Evolutionary conservation across 1,284 basidiomycete species (phyloP), one percentile per base, ranked within the genome.

Genomic region (Inonotus obliquus): DNA sequence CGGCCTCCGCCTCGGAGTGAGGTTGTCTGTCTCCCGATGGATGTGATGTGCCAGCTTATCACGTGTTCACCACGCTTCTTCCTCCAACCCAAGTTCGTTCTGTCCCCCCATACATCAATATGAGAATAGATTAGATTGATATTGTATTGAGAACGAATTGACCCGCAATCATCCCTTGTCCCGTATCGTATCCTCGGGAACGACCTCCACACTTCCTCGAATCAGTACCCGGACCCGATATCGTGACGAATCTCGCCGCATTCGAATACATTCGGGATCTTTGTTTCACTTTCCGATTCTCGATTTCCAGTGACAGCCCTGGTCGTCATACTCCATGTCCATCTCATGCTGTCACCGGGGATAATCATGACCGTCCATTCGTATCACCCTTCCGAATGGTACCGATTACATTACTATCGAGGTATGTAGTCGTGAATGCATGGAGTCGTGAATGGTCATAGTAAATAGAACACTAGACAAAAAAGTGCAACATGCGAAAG

Each of bases 181-280:
- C 59, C 2, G 32, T 39, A 45, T 52, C 41, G 41, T 44, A 17
- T 21, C 17, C 19, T 35, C 49, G 32, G 49, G 32, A 52, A 35
- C 25, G 49, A 52, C 32, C 23, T 9, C 14, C 14, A 7, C 32
- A 4, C 32, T 4, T 4, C 32, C 32, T n/a, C n/a, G n/a, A n/a
- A n/a, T n/a, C n/a, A n/a, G n/a, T n/a, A n/a, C n/a, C n/a, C n/a
- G 29, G 23, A 52, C 49, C 38, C 27, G 14, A 35, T 44, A 3
- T 14, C 1, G 17, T 13, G 13, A 45, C 56, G 56, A 49, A 23
- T 58, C 56, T 49, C 56, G 56, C 56, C 56, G 56, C 19, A 58
- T 49, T 39, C 38, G n/a, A 17, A 39, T 39, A 11, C 38, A 2
- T 39, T 39, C 53, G 32, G 53, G n/a, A 38, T 37, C 19, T 38